These are phyloP conservation scores for Boletus semigastroideus DNA, from an alignment of 1,284 basidiomycete species.

Conservation along the genomic window DNA sequence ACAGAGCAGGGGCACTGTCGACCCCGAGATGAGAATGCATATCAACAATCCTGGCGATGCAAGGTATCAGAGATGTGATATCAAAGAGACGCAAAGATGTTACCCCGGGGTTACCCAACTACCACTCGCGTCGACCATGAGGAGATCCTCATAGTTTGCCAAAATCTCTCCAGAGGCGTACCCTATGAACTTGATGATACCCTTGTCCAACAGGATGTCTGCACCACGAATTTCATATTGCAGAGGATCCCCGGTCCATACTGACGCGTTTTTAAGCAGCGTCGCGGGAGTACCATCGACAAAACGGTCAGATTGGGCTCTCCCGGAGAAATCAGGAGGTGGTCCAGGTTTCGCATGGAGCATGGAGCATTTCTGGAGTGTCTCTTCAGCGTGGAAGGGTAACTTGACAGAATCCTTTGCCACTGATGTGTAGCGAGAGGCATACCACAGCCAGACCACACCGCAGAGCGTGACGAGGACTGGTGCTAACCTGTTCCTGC, in stretches of 20 bases:
- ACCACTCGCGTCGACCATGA: slow-evolving; percentile 41
- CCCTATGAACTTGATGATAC: slow-evolving; percentile 46
- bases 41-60: slow-evolving; percentile 44
- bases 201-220: slow-evolving; percentile 47
- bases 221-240: slow-evolving; percentile 53
- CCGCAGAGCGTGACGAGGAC: slow-evolving; percentile 20
- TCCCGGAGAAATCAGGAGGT: slow-evolving; percentile 37
- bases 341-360: slow-evolving; percentile 31
- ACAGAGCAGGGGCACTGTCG: slow-evolving; percentile 45
- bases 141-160: slow-evolving; percentile 23
- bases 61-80: slow-evolving; percentile 1
- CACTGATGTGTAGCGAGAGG: slow-evolving; percentile 10
- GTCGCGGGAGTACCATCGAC: slow-evolving; percentile 53
- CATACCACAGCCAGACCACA: slow-evolving; percentile 22
- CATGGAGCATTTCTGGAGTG: slow-evolving; percentile 29
- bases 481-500: slow-evolving; percentile 12
- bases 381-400: slow-evolving; percentile 27
- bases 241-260: slow-evolving; percentile 67
- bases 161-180: slow-evolving; percentile 29
- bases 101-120: slow-evolving; percentile 51
- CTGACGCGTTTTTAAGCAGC: slow-evolving; percentile 63
- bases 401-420: slow-evolving; percentile 14
- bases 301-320: slow-evolving; percentile 59
- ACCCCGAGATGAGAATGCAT: slow-evolving; percentile 68
- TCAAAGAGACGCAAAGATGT: background rate